Evolutionary conservation across 2,329 filamentous ascomycete species (phyloP).

Genomic region (Cadophora sp.): DNA sequence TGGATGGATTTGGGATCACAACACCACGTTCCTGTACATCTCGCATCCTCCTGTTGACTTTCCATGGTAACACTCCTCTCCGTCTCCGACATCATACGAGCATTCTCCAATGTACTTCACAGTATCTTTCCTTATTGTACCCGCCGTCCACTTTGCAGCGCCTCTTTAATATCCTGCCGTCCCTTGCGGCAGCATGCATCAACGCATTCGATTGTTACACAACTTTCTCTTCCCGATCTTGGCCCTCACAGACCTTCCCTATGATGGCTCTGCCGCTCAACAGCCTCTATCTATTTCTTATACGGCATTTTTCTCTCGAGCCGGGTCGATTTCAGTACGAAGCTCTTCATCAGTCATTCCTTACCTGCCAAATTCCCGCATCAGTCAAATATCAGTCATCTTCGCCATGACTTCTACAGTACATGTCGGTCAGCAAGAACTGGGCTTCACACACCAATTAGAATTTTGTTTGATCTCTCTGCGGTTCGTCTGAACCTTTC

Average conservation of each 20-base stretch:
- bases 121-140: too few species aligned
- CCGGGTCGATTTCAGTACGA: neutral
- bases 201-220: neutral
- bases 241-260: slow-evolving; percentile 1
- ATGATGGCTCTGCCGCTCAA: slow-evolving; percentile 3
- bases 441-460: neutral
- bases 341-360: neutral
- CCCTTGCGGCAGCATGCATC: slow-evolving; percentile 1
- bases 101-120: neutral
- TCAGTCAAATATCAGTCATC: neutral
- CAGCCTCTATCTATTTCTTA: neutral
- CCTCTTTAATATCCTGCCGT: neutral
- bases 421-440: neutral
- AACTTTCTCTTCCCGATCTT: neutral
- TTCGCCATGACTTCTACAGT: neutral
- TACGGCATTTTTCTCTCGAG: neutral
- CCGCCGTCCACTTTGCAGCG: neutral
- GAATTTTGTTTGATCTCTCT: neutral
- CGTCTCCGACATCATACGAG: too few species aligned
- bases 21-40: slow-evolving; percentile 6
- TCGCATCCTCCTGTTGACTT: neutral
- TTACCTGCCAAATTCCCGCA: neutral
- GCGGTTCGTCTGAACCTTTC: neutral
- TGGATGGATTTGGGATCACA: slow-evolving; percentile 2
- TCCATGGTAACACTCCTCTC: neutral